Base-by-base conservation (phyloP, 768 basidiomycete species). In the Tricholoma bakamatsutake region DNA sequence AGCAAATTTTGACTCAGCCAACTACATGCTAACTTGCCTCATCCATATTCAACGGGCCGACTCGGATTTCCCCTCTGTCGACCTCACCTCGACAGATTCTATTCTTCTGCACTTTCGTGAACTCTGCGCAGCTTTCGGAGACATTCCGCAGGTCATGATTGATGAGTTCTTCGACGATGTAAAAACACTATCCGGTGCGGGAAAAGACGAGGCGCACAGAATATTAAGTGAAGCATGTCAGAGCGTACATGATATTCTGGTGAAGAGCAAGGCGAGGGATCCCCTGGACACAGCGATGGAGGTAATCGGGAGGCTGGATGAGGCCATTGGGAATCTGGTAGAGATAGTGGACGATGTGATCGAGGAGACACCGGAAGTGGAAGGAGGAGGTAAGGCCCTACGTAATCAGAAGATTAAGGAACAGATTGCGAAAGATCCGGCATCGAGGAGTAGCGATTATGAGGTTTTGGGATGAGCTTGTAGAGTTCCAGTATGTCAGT, bases 1-100 rank as follows among this genome's bases (percentile, higher is more conserved):
- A 31, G 64, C 65, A 24, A 68, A 72, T 46, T 62, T 67, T 49
- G 66, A 69, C 37, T 52, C 61, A 15, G 63, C 66, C 8, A 61
- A 68, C 10, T 61, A 63, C 45, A 59, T 71, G 13, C 61, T 72
- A 11, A 61, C 62, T 1, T 58, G 66, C 45, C 63, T 73, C 48
- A 62, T 70, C 17, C 67, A 66, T 47, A 62, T 71, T 13, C 72
- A 70, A 54, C 64, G 64, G 37, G 57, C 61, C 15, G 71, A 73
- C 54, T 51, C 58, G 34, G 65, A 62, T 15, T 69, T 67, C 42
- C 53, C 62, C 13, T 55, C 55, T 9, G 55, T 67, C 28, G 63
- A 75, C 42, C 50, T 68, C 37, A 61, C 66, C 24, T 64, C 69
- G 49, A 58, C 61, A 12, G 15, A 46, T n/a, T 61, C 62, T 5